Percentiles rank a stretch among this genome's conserved stretches.
phyloP scores from a whole-genome alignment of 805 yeast species.

The Kluyveromyces siamensis region DNA sequence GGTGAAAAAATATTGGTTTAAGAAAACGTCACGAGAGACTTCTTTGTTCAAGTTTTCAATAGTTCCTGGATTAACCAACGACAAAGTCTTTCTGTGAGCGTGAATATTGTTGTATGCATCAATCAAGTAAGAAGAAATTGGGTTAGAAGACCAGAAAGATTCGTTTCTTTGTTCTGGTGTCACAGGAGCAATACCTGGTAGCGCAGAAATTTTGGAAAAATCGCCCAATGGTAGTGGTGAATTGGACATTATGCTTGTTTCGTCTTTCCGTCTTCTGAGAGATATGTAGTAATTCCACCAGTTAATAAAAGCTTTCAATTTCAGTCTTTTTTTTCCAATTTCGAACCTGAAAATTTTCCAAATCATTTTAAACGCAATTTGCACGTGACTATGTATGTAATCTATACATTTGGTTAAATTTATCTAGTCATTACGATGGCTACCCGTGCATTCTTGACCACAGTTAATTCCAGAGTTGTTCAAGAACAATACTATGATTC shows the following conservation, averaged over 20 bases:
- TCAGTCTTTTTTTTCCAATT: not conserved
- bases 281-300: not conserved
- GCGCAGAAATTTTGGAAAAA: slow-evolving; percentile 51
- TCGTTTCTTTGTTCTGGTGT: slow-evolving; percentile 42
- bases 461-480: too few relatives aligned
- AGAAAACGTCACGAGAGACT: slow-evolving; percentile 86
- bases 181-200: slow-evolving; percentile 47
- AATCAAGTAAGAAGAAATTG: slow-evolving; percentile 69
- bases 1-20: slow-evolving; percentile 81
- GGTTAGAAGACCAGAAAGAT: slow-evolving; percentile 70
- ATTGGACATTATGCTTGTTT: slow-evolving; percentile 11
- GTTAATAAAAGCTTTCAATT: not conserved
- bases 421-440: too few relatives aligned
- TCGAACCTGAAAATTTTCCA: not conserved
- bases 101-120: slow-evolving; percentile 64
- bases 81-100: slow-evolving; percentile 73
- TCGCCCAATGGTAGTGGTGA: slow-evolving; percentile 49
- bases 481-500: too few relatives aligned
- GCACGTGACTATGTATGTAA: not conserved
- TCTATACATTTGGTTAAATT: too few relatives aligned
- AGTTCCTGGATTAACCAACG: slow-evolving; percentile 87
- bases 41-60: slow-evolving; percentile 90
- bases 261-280: slow-evolving; percentile 16
- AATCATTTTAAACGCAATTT: not conserved
- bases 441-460: too few relatives aligned